Base-by-base conservation (phyloP, 306 rosid genomes). In the Cicer arietinum region DNA sequence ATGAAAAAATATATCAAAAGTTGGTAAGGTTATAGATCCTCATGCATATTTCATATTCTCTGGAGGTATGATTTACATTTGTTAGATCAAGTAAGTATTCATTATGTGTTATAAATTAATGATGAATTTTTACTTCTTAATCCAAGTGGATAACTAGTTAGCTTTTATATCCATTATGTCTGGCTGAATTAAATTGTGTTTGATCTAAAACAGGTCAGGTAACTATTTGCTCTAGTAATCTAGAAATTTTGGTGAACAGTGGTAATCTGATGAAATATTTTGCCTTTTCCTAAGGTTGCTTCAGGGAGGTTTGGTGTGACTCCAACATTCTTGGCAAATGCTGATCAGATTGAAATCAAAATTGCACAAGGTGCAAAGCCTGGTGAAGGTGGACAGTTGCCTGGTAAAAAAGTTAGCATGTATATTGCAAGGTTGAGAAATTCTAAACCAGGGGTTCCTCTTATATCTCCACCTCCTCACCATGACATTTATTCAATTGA, bases 341-440 rank as follows among this genome's bases (percentile, higher is more conserved):
- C 99, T 43, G 96, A 89, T 86, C 99, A 94, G 76, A 58, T 94
- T 75, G 99, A 94, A 86, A 94, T 94, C 60, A 94, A 94, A 85
- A 94, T 94, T 86, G 99, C 99, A 66, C 99, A 94, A 90, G 99
- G 99, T 60, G 99, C 99, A 41, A 94, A 94, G 84, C 98, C 98
- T 52, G 98, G 98, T 57, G 98, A 94, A 90, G 98, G 98, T 69
- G 98, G 98, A 44, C 98, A 94, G 69, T 83, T 91, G 82, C 98
- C 98, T 74, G 98, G 98, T 41, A 94, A 91, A 87, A 94, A 94
- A 94, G 98, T 94, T 77, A 94, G 99, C 86, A 96, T 96, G 82
- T 94, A 94, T 76, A 94, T 94, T 45, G 99, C 99, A 35, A 89
- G 97, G 86, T 84, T 94, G 90, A 94, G 99, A 82, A 94, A 92